Evolutionary conservation across 805 yeast species (phyloP), one percentile per base, ranked within the genome.

Genomic region (Dipodascopsis tothii): DNA sequence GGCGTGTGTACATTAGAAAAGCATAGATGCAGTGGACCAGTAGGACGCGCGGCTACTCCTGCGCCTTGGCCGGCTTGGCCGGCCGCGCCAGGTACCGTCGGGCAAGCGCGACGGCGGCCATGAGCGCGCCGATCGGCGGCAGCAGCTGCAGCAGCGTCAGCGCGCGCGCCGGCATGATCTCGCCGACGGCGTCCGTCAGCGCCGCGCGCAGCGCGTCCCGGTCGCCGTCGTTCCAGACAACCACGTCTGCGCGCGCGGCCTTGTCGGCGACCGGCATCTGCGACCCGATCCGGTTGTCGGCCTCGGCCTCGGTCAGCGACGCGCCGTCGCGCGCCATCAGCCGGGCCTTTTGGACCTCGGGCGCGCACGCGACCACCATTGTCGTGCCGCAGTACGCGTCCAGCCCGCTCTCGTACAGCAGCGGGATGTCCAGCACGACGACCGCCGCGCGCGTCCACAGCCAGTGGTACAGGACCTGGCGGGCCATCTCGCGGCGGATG

Each of bases 351-450:
- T 92, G 96, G 1, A 62, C 45, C 1, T 73, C 72, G 18, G 65
- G 66, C 9, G 69, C 66, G 51, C 94, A 83, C 0, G 80, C 62
- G 0, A 88, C 85, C 14, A 84, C 79, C 2, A 90, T 61, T 0
- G 80, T 74, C 6, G 68, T 59, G 0, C 92, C 94, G 60, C 97
- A 90, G 20, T 81, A 64, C 37, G 60, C 55, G 57, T 85, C 78
- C 53, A 90, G 67, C 1, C 78, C 75, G 28, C 86, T 73, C 61
- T 92, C 98, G 62, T 84, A 92, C 17, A 92, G 66, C 32, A 92
- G 66, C 1, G 99, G 99, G 2, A 94, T 90, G 58, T 92, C 99
- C 39, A 92, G 63, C 0, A 92, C 65, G 3, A 86, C 87, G 58
- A 86, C 55, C 11, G 69, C 61, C 35, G 75, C 59, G 11, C 85